phyloP scores from a whole-genome alignment of 169 alveolate species.

The Pseudocohnilembus persalinus region DNA sequence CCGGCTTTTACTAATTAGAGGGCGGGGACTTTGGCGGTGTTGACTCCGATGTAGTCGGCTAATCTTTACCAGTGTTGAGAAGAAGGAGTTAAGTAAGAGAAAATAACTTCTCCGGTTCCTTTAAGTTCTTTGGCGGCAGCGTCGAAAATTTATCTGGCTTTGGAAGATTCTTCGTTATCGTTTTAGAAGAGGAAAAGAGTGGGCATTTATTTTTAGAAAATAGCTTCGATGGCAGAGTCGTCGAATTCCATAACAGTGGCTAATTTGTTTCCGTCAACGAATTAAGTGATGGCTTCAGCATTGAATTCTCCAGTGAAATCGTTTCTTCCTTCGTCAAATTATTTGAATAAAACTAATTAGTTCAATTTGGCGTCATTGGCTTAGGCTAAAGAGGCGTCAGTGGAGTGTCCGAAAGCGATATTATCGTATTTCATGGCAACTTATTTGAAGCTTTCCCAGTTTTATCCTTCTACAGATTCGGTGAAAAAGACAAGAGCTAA shows the following conservation, averaged over 20 bases:
- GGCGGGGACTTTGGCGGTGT: slow-evolving; percentile 56
- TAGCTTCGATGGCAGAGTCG: slow-evolving; percentile 65
- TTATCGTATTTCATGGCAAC: slow-evolving; percentile 56
- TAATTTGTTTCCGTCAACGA: slow-evolving; percentile 46
- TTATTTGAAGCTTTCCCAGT: slow-evolving; percentile 32
- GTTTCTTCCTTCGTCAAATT: slow-evolving; percentile 71
- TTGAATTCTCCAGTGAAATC: slow-evolving; percentile 45
- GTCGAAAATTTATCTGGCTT: slow-evolving; percentile 45
- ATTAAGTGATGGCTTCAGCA: slow-evolving; percentile 42
- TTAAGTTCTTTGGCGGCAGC: slow-evolving; percentile 51
- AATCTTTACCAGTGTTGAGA: slow-evolving; percentile 64
- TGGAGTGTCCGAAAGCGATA: slow-evolving; percentile 51
- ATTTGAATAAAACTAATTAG: slow-evolving; percentile 62
- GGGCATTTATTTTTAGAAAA: slow-evolving; percentile 59
- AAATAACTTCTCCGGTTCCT: slow-evolving; percentile 53
- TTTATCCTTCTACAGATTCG: slow-evolving; percentile 36
- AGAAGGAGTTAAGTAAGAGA: slow-evolving; percentile 51
- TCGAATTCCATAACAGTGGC: slow-evolving; percentile 65
- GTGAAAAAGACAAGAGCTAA: slow-evolving; percentile 51
- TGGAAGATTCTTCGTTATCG: slow-evolving; percentile 49
- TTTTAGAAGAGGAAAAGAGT: slow-evolving; percentile 64
- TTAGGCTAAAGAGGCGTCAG: slow-evolving; percentile 43
- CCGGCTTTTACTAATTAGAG: slow-evolving; percentile 57
- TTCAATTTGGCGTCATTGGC: slow-evolving; percentile 37
- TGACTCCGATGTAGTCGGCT: slow-evolving; percentile 74